Base-by-base conservation (phyloP, 257 asterid genomes). In the Lycium barbarum region DNA sequence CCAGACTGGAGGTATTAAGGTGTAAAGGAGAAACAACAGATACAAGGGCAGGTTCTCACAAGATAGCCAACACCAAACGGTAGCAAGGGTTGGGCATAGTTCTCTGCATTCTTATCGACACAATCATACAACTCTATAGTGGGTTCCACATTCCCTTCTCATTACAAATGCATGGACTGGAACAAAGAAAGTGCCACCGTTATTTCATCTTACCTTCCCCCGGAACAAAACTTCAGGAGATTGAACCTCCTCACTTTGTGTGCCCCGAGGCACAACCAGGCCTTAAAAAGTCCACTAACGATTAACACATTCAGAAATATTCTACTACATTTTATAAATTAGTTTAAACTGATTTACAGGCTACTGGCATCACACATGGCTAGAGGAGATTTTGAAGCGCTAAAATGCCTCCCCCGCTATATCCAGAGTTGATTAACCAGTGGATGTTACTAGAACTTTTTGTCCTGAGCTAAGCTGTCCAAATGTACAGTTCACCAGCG, bases 401-500 rank as follows among this genome's bases (percentile, higher is more conserved):
- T 72, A 84, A 80, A 86, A 86, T 66, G 58, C 81, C 84, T 84
- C 55, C 13, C 82, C 68, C 78, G 38, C 83, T 53, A 83, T 63
- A 66, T 49, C 57, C 20, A 26, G 59, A 74, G 45, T 22, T 49
- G 2, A 47, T 49, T 47, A 54, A 71, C 87, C 66, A 68, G 86
- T 72, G 62, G 86, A 83, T 55, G 67, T 14, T 81, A 51, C 65
- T 71, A 86, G 47, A 76, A 51, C 65, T 14, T 74, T 49, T 49
- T 26, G 33, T 53, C 14, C 82, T 33, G 65, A 78, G 82, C 82
- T 78, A 78, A 78, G 82, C 82, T 78, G 82, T 78, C 84, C 80
- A 65, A 79, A 88, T 87, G 73, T 88, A 85, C 87, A 88, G 20
- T 85, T 66, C 83, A 65, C 68, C 80, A 55, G 87, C 85, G 9